Conservation (phyloP, 2,329 filamentous ascomycete species). For the Leptographium galeiforme region DNA sequence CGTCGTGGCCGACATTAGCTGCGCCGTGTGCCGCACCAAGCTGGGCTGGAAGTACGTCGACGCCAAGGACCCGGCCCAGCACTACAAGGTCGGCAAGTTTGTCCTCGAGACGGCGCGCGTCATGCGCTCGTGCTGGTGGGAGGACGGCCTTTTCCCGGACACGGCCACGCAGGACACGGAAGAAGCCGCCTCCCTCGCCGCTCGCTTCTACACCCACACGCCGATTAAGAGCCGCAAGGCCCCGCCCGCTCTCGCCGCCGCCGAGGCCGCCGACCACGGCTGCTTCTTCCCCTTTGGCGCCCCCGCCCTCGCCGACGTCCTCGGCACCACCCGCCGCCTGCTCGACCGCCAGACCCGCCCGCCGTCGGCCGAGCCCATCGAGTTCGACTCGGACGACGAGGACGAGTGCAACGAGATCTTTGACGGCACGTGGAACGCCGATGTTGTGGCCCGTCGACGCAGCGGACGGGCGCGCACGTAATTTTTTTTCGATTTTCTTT, state of each 20-base stretch:
- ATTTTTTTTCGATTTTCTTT: background rate
- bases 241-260: constrained; percentile 1
- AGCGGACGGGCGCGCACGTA: constrained; percentile 18
- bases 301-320: background rate
- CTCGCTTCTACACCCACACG: constrained; percentile 18
- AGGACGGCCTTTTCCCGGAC: constrained; percentile 21
- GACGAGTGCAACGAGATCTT: constrained; percentile 57
- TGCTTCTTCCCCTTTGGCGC: constrained; percentile 10
- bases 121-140: constrained; percentile 39
- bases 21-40: constrained; percentile 38
- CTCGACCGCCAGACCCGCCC: constrained; percentile 29
- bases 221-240: constrained; percentile 34
- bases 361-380: constrained; percentile 16
- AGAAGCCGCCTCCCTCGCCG: no score
- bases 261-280: background rate
- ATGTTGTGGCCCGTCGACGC: constrained; percentile 33
- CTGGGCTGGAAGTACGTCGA: constrained; percentile 59
- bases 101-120: constrained; percentile 51
- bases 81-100: constrained; percentile 57
- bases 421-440: constrained; percentile 45
- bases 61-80: constrained; percentile 43
- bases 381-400: constrained; percentile 51
- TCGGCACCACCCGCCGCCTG: background rate
- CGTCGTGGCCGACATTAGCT: constrained; percentile 50
- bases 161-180: constrained; percentile 7